Percentiles rank a stretch among this genome's conserved stretches.
Conservation (phyloP, 176 grass and related monocot genomes). For the Triticum timopheevii region DNA sequence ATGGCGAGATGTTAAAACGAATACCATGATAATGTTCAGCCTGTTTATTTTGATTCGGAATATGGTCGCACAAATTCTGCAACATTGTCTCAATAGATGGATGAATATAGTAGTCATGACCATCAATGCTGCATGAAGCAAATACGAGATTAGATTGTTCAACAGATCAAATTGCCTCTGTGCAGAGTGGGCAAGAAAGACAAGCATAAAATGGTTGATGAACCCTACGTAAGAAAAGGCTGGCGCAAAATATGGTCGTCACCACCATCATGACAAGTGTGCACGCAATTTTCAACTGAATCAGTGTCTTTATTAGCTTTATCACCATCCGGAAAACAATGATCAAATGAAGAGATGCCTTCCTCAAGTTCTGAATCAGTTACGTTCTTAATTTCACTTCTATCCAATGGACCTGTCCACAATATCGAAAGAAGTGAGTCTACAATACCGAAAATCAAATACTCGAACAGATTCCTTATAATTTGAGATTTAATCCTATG, state of each 20-base stretch:
- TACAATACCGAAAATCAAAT: constrained; percentile 17
- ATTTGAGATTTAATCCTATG: neutral
- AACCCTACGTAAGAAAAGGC: constrained; percentile 46
- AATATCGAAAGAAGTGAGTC: constrained; percentile 42
- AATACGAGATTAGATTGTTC: neutral
- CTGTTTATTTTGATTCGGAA: constrained; percentile 33
- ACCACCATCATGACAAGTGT: constrained; percentile 16
- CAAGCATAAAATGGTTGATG: constrained; percentile 9
- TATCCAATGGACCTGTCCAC: constrained; percentile 41
- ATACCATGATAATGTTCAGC: constrained; percentile 54
- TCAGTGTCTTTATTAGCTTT: constrained; percentile 33
- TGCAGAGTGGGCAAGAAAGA: neutral
- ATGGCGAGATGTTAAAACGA: neutral
- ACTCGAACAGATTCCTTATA: neutral
- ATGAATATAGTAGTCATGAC: constrained; percentile 60
- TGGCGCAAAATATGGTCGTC: constrained; percentile 17
- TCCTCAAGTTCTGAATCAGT: constrained; percentile 31
- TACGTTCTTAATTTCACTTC: constrained; percentile 34
- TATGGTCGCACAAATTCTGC: constrained; percentile 33
- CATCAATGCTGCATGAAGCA: constrained; percentile 50
- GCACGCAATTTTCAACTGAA: constrained; percentile 48
- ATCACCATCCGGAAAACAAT: constrained; percentile 24
- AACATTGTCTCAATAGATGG: constrained; percentile 62
- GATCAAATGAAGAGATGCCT: constrained; percentile 40
- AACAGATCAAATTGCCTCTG: neutral